Conservation (phyloP, 2,329 filamentous ascomycete species). For the Cladosporium phlei region DNA sequence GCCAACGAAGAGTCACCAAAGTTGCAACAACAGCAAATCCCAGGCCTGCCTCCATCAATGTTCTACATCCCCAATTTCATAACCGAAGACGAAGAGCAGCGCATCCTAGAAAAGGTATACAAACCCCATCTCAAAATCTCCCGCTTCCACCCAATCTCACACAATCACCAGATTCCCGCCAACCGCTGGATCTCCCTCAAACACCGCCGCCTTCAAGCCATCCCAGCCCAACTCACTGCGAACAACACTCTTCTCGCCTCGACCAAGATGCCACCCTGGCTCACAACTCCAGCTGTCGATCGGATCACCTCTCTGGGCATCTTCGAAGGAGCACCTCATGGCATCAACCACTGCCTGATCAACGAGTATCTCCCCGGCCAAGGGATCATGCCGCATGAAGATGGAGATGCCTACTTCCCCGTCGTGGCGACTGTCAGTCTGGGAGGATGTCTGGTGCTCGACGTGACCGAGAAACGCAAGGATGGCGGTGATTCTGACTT, state of each 20-base stretch:
- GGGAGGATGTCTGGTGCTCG: slow-evolving; percentile 69
- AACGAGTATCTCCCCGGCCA: slow-evolving; percentile 87
- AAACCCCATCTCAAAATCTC: neutral
- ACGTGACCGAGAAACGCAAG: slow-evolving; percentile 54
- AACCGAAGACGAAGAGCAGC: slow-evolving; percentile 64
- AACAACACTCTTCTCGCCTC: slow-evolving; percentile 69
- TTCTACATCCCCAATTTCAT: slow-evolving; percentile 90
- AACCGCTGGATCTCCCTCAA: slow-evolving; percentile 77
- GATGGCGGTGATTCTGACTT: slow-evolving; percentile 26
- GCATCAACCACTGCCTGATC: slow-evolving; percentile 85
- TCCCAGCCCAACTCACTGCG: slow-evolving; percentile 76
- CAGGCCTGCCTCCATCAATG: slow-evolving; percentile 51
- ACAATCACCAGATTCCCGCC: slow-evolving; percentile 39
- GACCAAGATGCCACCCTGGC: slow-evolving; percentile 63
- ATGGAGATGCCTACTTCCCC: slow-evolving; percentile 79
- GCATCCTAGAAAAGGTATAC: slow-evolving; percentile 65
- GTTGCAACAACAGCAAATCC: slow-evolving; percentile 37
- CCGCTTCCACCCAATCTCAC: neutral
- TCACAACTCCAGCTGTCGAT: slow-evolving; percentile 63
- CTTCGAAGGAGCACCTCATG: slow-evolving; percentile 64
- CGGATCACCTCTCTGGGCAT: slow-evolving; percentile 48
- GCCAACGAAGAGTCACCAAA: neutral
- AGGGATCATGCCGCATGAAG: slow-evolving; percentile 97
- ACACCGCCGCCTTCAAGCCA: slow-evolving; percentile 85
- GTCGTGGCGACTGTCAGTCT: slow-evolving; percentile 89